Percentiles rank a stretch among this genome's conserved stretches.
Evolutionary conservation across 768 basidiomycete genomes (phyloP).

Genomic region (Leccinellum luteum): DNA sequence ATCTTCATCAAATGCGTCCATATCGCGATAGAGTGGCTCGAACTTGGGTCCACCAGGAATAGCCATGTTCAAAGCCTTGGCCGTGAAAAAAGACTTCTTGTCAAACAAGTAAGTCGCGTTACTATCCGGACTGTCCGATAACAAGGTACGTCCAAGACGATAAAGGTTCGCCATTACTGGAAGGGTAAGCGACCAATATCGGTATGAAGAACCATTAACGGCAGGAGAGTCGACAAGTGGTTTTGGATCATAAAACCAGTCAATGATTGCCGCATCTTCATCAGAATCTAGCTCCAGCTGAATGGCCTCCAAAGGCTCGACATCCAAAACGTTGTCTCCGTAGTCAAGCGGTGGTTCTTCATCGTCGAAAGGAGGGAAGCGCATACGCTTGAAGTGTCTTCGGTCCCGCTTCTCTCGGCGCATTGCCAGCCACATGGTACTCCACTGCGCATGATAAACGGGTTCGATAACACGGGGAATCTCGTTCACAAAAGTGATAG

Average conservation of each 20-base stretch:
- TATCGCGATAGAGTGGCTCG: conserved; percentile 94
- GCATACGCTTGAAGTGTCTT: conserved; percentile 99
- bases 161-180: conserved; percentile 97
- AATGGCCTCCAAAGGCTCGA: conserved; percentile 96
- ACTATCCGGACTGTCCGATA: conserved; percentile 89
- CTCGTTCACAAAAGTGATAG: conserved; percentile 99
- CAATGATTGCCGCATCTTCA: conserved; percentile 87
- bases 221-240: conserved; percentile 87
- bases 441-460: conserved; percentile 99
- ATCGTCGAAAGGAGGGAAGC: conserved; percentile 98
- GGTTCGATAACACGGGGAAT: conserved; percentile 96
- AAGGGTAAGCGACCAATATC: conserved; percentile 89
- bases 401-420: conserved; percentile 97
- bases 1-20: conserved; percentile 97
- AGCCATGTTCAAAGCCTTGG: conserved; percentile 95
- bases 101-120: conserved; percentile 95
- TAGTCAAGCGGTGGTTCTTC: conserved; percentile 99
- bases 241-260: conserved; percentile 99
- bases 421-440: conserved; percentile 99
- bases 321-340: conserved; percentile 97
- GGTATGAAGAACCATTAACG: conserved; percentile 92
- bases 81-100: conserved; percentile 96
- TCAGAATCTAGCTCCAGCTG: conserved; percentile 92
- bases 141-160: conserved; percentile 87
- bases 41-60: conserved; percentile 99